A percentile compares a stretch with the other conserved stretches of the same genome.
phyloP scores from a whole-genome alignment of 1,284 basidiomycete species.

The Ustilago xerochloae region DNA sequence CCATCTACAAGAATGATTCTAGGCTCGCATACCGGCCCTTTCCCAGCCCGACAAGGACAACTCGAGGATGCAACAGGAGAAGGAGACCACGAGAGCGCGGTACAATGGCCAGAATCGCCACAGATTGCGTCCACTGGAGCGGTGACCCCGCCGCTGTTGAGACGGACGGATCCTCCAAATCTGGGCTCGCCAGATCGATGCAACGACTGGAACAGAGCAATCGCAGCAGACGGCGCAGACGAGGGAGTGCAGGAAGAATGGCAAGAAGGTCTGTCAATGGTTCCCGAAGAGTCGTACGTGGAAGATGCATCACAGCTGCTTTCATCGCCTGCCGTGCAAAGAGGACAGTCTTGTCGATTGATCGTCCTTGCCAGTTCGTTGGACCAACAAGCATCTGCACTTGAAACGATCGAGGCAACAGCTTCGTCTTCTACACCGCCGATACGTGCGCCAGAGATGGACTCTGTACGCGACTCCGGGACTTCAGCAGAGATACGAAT shows the following conservation, averaged over 20 bases:
- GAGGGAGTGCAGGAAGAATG: background rate
- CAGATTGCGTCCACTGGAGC: background rate
- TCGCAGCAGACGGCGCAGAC: background rate
- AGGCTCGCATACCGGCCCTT: no score
- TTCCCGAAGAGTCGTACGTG: conserved; percentile 29
- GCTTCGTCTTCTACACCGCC: background rate
- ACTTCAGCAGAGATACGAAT: background rate
- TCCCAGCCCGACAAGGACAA: no score
- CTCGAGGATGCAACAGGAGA: background rate
- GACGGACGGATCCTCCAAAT: no score
- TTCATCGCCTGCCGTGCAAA: background rate
- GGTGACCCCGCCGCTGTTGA: background rate
- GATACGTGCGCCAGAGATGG: background rate
- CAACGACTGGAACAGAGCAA: background rate
- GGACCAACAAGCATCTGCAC: no score
- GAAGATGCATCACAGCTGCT: conserved; percentile 17
- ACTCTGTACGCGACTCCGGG: background rate
- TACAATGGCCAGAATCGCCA: background rate
- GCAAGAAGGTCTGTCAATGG: conserved; percentile 37
- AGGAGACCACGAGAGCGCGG: background rate
- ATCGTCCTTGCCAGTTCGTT: background rate
- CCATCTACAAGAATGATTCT: conserved; percentile 8
- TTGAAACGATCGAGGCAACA: no score
- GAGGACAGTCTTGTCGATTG: background rate
- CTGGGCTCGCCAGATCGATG: conserved; percentile 1